These are phyloP conservation scores for Carallia pectinifolia DNA, from an alignment of 345 rosid species.

Conservation along the genomic window DNA sequence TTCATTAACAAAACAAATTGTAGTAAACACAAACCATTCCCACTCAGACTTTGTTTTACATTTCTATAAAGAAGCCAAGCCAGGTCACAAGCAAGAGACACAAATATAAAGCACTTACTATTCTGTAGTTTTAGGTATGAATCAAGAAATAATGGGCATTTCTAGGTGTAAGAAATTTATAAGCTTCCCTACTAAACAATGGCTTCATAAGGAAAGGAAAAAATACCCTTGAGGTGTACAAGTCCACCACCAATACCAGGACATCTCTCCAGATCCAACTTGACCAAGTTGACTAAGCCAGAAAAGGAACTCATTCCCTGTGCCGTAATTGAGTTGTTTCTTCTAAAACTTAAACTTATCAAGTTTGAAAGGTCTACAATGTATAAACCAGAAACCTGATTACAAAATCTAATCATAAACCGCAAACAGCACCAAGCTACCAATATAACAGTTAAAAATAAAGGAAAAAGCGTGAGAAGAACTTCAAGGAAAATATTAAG, in stretches of 20 bases:
- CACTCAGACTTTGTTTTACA: too few species aligned
- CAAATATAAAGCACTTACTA: neutral
- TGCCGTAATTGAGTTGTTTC: conserved; percentile 62
- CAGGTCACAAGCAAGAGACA: too few species aligned
- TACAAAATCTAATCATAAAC: neutral
- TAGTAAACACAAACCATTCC: too few species aligned
- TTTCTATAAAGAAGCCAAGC: too few species aligned
- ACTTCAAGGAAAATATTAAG: conserved; percentile 38
- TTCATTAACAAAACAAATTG: too few species aligned
- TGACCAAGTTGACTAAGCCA: conserved; percentile 64
- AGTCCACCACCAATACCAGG: conserved; percentile 81
- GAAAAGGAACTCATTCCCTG: conserved; percentile 66
- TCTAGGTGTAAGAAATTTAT: too few species aligned
- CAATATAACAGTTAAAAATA: too few species aligned
- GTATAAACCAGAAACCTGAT: neutral
- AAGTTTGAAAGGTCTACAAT: conserved; percentile 72
- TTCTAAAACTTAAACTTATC: conserved; percentile 73
- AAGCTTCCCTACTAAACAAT: too few species aligned
- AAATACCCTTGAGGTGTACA: conserved; percentile 61
- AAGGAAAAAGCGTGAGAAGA: conserved; percentile 49
- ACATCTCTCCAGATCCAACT: conserved; percentile 85
- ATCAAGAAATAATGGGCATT: too few species aligned
- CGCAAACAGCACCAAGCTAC: too few species aligned
- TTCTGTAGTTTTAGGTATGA: too few species aligned
- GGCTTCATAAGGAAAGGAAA: neutral